These are phyloP conservation scores for Fusarium nelsonii DNA, from an alignment of 2,329 filamentous ascomycete genomes.

Conservation along the genomic window DNA sequence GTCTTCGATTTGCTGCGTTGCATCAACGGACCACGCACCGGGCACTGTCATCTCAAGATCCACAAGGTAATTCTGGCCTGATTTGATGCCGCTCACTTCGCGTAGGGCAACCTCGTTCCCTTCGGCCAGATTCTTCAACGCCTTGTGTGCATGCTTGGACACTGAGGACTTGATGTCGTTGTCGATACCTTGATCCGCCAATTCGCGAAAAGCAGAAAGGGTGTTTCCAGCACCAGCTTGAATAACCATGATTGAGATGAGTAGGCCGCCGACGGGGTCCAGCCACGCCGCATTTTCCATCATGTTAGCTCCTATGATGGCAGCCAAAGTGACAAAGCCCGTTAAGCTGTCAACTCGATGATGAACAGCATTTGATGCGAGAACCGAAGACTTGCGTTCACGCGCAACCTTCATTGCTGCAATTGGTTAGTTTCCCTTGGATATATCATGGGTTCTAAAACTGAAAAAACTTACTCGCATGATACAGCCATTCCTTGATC, in stretches of 20 bases:
- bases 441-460: background rate
- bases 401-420: slow-evolving; percentile 93
- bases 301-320: slow-evolving; percentile 90
- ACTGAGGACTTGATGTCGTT: slow-evolving; percentile 82
- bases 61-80: slow-evolving; percentile 94
- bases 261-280: slow-evolving; percentile 90
- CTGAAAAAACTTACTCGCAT: slow-evolving; percentile 79
- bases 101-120: slow-evolving; percentile 75
- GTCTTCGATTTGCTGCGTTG: slow-evolving; percentile 78
- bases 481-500: slow-evolving; percentile 97
- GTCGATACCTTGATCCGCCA: slow-evolving; percentile 92
- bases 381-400: slow-evolving; percentile 93
- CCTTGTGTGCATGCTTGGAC: slow-evolving; percentile 71
- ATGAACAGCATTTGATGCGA: slow-evolving; percentile 95
- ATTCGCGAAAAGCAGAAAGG: slow-evolving; percentile 81
- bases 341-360: slow-evolving; percentile 97
- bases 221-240: slow-evolving; percentile 92
- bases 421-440: slow-evolving; percentile 44
- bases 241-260: slow-evolving; percentile 95
- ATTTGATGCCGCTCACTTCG: slow-evolving; percentile 90
- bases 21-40: slow-evolving; percentile 78
- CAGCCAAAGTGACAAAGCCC: slow-evolving; percentile 89
- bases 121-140: slow-evolving; percentile 66
- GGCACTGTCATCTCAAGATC: slow-evolving; percentile 90
- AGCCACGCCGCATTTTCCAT: slow-evolving; percentile 89